phyloP scores from a whole-genome alignment of 768 basidiomycete species.

The Postia placenta region DNA sequence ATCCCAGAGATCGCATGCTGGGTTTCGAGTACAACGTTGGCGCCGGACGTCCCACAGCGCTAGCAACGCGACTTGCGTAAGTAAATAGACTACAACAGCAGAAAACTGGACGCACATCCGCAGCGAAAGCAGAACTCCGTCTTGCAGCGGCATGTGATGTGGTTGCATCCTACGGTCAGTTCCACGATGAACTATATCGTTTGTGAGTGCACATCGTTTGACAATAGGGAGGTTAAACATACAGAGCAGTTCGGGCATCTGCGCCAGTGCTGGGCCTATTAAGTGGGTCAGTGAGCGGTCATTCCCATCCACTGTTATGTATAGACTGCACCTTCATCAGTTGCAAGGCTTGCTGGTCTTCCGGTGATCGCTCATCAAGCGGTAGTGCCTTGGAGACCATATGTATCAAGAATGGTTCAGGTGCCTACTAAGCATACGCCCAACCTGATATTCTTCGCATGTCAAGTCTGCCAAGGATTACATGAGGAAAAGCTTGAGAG shows the following conservation, averaged over 20 bases:
- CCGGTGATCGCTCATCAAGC: constrained; percentile 31
- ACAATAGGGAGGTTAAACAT: neutral
- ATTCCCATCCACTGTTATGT: too few relatives aligned
- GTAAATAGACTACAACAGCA: constrained; percentile 3
- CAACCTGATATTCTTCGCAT: constrained; percentile 30
- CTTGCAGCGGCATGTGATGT: constrained; percentile 32
- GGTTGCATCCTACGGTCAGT: constrained; percentile 27
- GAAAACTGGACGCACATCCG: constrained; percentile 24
- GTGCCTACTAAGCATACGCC: too few relatives aligned
- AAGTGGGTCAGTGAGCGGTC: neutral
- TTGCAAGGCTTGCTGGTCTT: constrained; percentile 29
- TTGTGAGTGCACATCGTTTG: neutral
- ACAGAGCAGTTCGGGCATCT: constrained; percentile 26
- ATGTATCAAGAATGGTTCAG: neutral
- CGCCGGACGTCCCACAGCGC: constrained; percentile 21
- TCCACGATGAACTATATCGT: constrained; percentile 18
- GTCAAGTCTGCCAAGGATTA: constrained; percentile 15
- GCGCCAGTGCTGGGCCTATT: constrained; percentile 32
- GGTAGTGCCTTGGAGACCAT: constrained; percentile 25
- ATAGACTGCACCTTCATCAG: constrained; percentile 27
- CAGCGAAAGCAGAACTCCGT: constrained; percentile 35
- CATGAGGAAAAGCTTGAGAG: neutral
- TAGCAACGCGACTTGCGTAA: constrained; percentile 8
- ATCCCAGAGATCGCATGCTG: constrained; percentile 33
- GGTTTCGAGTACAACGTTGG: constrained; percentile 24